Percentiles rank a stretch among this genome's conserved stretches.
These are phyloP conservation scores for Globisporangium splendens DNA, from an alignment of 352 stramenopile genomes.

Conservation along the genomic window DNA sequence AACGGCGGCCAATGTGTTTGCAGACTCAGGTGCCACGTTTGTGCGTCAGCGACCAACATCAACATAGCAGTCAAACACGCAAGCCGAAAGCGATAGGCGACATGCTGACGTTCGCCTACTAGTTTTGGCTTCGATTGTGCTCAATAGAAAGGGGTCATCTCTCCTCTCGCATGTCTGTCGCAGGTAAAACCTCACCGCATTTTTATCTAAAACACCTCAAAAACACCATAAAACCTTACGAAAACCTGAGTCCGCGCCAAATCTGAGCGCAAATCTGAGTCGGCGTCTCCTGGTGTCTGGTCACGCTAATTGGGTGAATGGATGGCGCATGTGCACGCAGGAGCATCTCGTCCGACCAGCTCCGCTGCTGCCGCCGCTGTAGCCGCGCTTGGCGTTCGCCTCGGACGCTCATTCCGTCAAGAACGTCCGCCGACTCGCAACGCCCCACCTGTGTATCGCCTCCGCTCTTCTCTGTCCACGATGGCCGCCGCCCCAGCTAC, in stretches of 20 bases:
- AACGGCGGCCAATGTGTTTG: slow-evolving; percentile 1
- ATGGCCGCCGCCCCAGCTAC: slow-evolving; percentile 32
- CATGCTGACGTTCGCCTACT: background rate
- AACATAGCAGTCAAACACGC: background rate
- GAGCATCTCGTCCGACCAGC: slow-evolving; percentile 4
- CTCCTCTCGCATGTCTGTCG: background rate
- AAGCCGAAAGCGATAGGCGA: background rate
- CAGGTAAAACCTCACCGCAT: background rate
- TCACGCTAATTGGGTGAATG: slow-evolving; percentile 9
- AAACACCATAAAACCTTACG: background rate
- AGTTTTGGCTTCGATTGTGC: too few relatives aligned
- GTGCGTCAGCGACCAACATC: slow-evolving; percentile 10
- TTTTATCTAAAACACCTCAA: background rate
- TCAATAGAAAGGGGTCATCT: background rate
- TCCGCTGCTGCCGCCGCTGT: background rate
- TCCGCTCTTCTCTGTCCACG: slow-evolving; percentile 5
- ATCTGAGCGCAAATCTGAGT: slow-evolving; percentile 9
- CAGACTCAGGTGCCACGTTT: slow-evolving; percentile 12
- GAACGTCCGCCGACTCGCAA: slow-evolving; percentile 1
- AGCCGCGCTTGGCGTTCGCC: background rate
- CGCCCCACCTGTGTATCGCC: background rate
- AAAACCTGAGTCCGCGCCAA: slow-evolving; percentile 3
- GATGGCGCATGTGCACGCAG: slow-evolving; percentile 10
- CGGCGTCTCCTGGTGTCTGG: background rate
- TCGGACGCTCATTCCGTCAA: slow-evolving; percentile 11